Conservation (phyloP, 495 filamentous ascomycete genomes). For the Tuber borchii region DNA sequence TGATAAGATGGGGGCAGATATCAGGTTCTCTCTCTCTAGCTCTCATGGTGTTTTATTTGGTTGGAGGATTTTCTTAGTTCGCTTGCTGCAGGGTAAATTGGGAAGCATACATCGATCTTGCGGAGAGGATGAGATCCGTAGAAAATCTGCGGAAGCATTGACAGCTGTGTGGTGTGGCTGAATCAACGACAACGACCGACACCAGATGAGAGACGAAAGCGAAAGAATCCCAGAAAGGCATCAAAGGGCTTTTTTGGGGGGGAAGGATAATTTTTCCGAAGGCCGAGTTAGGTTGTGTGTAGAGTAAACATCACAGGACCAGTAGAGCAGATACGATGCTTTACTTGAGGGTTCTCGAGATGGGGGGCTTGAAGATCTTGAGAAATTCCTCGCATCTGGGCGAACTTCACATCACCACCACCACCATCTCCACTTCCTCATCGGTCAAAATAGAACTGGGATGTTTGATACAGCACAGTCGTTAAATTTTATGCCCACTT, state of each 20-base stretch:
- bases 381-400: neutral
- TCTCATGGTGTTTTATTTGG: constrained; percentile 4
- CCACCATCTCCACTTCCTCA: neutral
- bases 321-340: neutral
- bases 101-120: constrained; percentile 24
- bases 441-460: neutral
- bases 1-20: neutral
- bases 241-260: neutral
- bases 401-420: neutral
- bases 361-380: constrained; percentile 1
- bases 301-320: neutral
- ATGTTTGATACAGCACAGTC: constrained; percentile 1
- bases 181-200: constrained; percentile 5
- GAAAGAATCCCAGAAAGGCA: neutral
- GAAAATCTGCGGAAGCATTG: constrained; percentile 21
- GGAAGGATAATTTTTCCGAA: neutral
- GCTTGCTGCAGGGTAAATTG: constrained; percentile 3
- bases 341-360: neutral
- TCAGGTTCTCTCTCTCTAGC: neutral
- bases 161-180: constrained; percentile 16
- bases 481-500: neutral
- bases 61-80: constrained; percentile 7
- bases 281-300: neutral
- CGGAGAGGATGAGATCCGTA: constrained; percentile 34
- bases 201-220: neutral